Percentiles rank a stretch among this genome's conserved stretches.
phyloP scores from a whole-genome alignment of 2,329 filamentous ascomycete genomes.

The Hypoxylon sp. region DNA sequence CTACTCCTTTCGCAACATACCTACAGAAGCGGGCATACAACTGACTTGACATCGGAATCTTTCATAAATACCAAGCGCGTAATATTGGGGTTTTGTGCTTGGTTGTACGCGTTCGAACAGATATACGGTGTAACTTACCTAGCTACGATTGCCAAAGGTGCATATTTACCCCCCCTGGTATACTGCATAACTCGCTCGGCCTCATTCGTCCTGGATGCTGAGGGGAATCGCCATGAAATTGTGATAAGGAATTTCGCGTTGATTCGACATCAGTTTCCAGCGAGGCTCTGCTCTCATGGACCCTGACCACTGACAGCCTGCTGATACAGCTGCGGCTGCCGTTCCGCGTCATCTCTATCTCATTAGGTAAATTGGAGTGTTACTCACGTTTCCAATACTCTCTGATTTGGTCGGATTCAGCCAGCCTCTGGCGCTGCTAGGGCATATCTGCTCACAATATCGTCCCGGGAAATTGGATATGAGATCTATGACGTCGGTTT shows the following conservation, averaged over 20 bases:
- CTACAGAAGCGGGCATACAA: conserved; percentile 15
- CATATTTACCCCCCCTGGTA: conserved; percentile 51
- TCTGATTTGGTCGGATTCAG: conserved; percentile 37
- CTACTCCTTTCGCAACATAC: conserved; percentile 28
- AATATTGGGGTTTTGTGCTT: conserved; percentile 39
- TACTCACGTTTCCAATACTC: conserved; percentile 23
- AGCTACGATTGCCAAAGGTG: conserved; percentile 55
- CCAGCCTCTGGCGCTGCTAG: conserved; percentile 51
- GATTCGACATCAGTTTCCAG: conserved; percentile 16
- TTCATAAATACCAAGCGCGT: conserved; percentile 31
- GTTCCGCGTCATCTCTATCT: conserved; percentile 31
- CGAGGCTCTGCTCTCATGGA: conserved; percentile 1
- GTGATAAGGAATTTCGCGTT: conserved; percentile 58
- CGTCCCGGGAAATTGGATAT: conserved; percentile 51
- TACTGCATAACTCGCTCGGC: conserved; percentile 54
- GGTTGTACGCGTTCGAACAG: conserved; percentile 57
- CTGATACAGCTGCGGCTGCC: conserved; percentile 31
- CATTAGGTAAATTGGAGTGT: conserved; percentile 26
- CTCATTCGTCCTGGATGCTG: conserved; percentile 55
- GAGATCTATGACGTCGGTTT: conserved; percentile 54
- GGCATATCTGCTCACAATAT: background rate
- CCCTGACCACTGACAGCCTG: conserved; percentile 26
- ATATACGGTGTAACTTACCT: conserved; percentile 57
- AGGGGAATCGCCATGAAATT: conserved; percentile 60
- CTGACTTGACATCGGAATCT: conserved; percentile 33